Conservation (phyloP, 2,329 filamentous ascomycete genomes). For the Alternaria ventricosa region DNA sequence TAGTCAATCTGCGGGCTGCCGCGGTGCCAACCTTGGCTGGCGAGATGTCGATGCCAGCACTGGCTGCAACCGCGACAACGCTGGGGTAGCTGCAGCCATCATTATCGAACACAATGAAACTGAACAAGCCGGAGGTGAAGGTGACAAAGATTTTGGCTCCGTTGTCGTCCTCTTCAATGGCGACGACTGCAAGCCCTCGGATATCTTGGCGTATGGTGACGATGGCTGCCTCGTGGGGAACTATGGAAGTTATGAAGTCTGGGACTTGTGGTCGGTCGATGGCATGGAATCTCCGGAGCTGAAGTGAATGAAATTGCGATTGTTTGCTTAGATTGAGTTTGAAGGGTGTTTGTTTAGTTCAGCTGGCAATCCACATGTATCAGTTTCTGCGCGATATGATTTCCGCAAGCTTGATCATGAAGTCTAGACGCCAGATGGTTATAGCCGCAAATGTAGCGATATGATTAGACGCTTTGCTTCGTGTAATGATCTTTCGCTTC, state of each 20-base stretch:
- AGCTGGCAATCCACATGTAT: neutral
- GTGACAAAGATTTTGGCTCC: constrained; percentile 12
- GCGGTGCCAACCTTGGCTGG: neutral
- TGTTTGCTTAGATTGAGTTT: neutral
- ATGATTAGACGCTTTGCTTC: neutral
- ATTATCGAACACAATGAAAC: neutral
- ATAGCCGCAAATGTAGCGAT: neutral
- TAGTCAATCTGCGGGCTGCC: neutral
- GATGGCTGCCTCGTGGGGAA: constrained; percentile 8
- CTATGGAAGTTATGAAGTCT: constrained; percentile 15
- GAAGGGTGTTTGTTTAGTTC: neutral
- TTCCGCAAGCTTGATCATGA: neutral
- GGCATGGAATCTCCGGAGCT: neutral
- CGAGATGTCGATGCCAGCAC: constrained; percentile 1
- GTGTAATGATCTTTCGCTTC: neutral
- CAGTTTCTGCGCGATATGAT: neutral
- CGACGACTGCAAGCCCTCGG: constrained; percentile 11
- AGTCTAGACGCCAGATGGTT: neutral
- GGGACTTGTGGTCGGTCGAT: constrained; percentile 12
- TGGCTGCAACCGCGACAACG: constrained; percentile 10
- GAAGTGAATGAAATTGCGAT: neutral
- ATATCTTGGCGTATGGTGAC: constrained; percentile 10
- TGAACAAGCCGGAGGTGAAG: neutral
- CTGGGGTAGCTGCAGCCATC: constrained; percentile 5
- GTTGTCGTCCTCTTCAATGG: constrained; percentile 13